A percentile compares a stretch with the other conserved stretches of the same genome.
Evolutionary conservation across 1,284 basidiomycete genomes (phyloP).

Genomic region (Leccinum pachyderme): DNA sequence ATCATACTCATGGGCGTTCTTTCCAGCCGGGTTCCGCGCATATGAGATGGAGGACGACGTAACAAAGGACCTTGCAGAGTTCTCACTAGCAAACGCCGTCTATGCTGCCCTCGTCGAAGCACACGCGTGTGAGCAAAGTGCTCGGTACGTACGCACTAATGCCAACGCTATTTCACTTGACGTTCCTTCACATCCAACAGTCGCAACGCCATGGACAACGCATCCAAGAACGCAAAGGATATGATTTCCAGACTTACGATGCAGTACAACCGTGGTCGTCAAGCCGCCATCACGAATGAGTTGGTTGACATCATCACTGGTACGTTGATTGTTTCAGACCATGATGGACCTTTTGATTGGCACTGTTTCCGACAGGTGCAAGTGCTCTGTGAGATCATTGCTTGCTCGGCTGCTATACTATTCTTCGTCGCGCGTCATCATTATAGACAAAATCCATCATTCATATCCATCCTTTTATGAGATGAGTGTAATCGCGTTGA

Average conservation of each 20-base stretch:
- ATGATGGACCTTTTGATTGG: not conserved
- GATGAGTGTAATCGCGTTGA: constrained; percentile 1
- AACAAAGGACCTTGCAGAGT: constrained; percentile 93
- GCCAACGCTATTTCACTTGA: constrained; percentile 9
- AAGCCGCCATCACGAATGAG: constrained; percentile 97
- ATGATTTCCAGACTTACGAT: constrained; percentile 88
- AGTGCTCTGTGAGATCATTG: constrained; percentile 39
- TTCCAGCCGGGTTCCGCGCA: constrained; percentile 76
- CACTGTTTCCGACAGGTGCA: constrained; percentile 33
- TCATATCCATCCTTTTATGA: constrained; percentile 6
- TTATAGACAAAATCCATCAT: constrained; percentile 29
- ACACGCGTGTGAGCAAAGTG: constrained; percentile 93
- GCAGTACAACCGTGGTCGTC: constrained; percentile 99
- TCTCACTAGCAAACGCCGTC: constrained; percentile 95
- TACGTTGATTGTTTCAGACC: constrained; percentile 29
- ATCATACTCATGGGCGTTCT: not conserved
- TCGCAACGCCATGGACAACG: constrained; percentile 99
- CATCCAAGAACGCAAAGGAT: constrained; percentile 95
- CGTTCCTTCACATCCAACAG: constrained; percentile 36
- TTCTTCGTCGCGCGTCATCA: constrained; percentile 3
- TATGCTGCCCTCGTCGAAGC: constrained; percentile 94
- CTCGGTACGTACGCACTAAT: constrained; percentile 52
- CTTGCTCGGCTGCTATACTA: constrained; percentile 13
- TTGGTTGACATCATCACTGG: constrained; percentile 94
- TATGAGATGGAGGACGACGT: constrained; percentile 98